Conservation (phyloP, 768 basidiomycete species). For the Dioszegia aurantiaca region DNA sequence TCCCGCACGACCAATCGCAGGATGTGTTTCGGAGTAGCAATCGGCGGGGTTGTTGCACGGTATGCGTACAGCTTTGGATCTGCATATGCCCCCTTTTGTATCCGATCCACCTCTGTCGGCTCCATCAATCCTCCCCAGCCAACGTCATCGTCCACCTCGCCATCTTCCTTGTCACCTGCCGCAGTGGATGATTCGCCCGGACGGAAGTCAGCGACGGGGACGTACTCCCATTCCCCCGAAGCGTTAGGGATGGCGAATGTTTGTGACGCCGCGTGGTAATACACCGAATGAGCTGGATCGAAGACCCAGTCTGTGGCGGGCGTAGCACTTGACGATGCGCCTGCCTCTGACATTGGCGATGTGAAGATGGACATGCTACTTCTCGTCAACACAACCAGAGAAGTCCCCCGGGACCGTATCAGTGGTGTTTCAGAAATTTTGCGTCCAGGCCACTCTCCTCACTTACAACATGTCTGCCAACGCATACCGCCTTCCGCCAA, state of each 20-base stretch:
- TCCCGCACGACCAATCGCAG: constrained; percentile 37
- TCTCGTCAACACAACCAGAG: too few species aligned
- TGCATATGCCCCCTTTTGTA: constrained; percentile 14
- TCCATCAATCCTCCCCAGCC: constrained; percentile 47
- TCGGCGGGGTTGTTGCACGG: background rate
- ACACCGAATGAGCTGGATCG: constrained; percentile 27
- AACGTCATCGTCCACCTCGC: constrained; percentile 44
- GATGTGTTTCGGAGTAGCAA: constrained; percentile 27
- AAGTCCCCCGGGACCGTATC: too few species aligned
- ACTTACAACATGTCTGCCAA: too few species aligned
- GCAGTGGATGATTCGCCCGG: constrained; percentile 17
- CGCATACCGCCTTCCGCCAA: constrained; percentile 17
- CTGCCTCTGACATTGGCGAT: too few species aligned
- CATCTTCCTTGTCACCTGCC: constrained; percentile 27
- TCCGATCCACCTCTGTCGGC: constrained; percentile 26
- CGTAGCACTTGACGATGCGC: too few species aligned
- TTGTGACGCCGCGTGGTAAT: constrained; percentile 31
- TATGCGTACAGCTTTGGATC: constrained; percentile 28
- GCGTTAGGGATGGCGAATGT: constrained; percentile 38
- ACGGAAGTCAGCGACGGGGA: constrained; percentile 23
- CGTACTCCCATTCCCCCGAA: constrained; percentile 38
- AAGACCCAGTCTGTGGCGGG: constrained; percentile 36
- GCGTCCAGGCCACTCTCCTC: background rate
- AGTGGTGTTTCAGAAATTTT: constrained; percentile 2
- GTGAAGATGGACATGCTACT: too few species aligned